Evolutionary conservation across 306 rosid genomes (phyloP), one percentile per base, ranked within the genome.

Genomic region (Gillenia trifoliata): DNA sequence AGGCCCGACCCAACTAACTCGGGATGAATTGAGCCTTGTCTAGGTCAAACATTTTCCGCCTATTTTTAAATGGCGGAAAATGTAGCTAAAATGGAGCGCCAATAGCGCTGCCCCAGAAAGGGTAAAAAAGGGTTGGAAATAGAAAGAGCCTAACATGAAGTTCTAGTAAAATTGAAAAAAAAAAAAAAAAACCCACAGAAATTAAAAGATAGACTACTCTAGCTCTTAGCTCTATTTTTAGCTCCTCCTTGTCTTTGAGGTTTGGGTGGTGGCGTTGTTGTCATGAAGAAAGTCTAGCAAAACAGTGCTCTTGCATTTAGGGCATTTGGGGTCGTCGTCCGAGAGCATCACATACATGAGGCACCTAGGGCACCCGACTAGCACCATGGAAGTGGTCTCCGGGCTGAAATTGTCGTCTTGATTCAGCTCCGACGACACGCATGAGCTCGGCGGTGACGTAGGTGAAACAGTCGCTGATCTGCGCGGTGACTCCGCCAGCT

Each of bases 301-400:
- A 77, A 86, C 93, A 11, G 99, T 92, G 90, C 92, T 92, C 76
- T 92, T 90, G 92, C 99, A 94, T 62, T 87, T 94, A 28, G 97
- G 99, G 76, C 99, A 94, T 54, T 90, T 90, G 0, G 93, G 96
- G 45, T 94, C 93, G 43, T 79, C 83, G 71, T 89, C 93, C 0
- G 90, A 81, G 28, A 94, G 91, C 99, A 94, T 94, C 47, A 92
- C 90, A 54, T 91, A 94, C 97, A 94, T 94, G 70, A 92, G 96
- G 31, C 99, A 94, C 5, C 89, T 83, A 1, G 96, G 96, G 45
- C 99, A 94, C 0, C 99, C 99, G 2, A 87, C 96, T 0, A 94
- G 69, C 71, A 90, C 88, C 97, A 94, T 87, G 52, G 93, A 94
- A 8, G 88, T 86, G 0, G 85, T 88, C 79, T 94, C 96, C 0